Conservation (phyloP, 495 filamentous ascomycete species). For the Alectoria sarmentosa region DNA sequence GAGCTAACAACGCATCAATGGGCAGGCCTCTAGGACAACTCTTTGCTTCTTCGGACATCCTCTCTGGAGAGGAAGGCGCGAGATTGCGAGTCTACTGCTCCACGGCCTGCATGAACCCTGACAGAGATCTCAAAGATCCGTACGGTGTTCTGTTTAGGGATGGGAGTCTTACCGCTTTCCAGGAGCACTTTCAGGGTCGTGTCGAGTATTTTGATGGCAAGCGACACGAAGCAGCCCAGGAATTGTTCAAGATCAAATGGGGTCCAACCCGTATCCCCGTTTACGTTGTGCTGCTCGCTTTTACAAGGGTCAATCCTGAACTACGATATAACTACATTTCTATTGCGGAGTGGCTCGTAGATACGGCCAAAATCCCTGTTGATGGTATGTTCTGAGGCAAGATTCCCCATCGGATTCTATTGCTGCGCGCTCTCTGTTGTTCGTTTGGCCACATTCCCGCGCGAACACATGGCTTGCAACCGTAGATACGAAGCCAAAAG, state of each 20-base stretch:
- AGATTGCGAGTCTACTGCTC: not conserved
- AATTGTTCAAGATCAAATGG: not conserved
- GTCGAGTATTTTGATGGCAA: not conserved
- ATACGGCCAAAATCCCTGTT: not conserved
- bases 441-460: not conserved
- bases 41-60: not conserved
- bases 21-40: not conserved
- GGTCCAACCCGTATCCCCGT: not conserved
- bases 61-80: not conserved
- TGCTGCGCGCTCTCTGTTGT: not conserved
- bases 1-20: not conserved
- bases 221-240: not conserved
- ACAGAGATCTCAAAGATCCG: not conserved
- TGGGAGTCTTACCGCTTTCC: not conserved
- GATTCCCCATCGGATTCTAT: not conserved
- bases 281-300: not conserved
- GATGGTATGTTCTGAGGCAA: not conserved
- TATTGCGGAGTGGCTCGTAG: not conserved
- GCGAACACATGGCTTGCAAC: not conserved
- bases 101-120: not conserved
- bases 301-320: not conserved
- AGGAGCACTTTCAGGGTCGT: not conserved
- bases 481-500: not conserved
- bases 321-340: not conserved
- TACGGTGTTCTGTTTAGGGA: not conserved